Evolutionary conservation across 192 early-diverging fungal species (phyloP).

Genomic region (Backusella mclennaniae): DNA sequence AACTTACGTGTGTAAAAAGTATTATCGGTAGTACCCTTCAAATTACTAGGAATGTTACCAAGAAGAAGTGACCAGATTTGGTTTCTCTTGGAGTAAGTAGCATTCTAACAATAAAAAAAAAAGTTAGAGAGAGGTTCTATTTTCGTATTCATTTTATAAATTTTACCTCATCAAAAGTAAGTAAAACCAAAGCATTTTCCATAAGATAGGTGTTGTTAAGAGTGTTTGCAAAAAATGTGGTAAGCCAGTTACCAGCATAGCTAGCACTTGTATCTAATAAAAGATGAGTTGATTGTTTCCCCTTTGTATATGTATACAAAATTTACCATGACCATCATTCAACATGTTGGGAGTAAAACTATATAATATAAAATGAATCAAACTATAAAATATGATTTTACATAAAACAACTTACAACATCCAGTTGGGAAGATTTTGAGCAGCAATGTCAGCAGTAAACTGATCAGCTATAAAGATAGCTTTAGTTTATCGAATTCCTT

Average conservation of each 20-base stretch:
- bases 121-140: neutral
- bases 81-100: conserved; percentile 35
- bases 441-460: conserved; percentile 8
- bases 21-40: conserved; percentile 46
- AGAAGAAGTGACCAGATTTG: conserved; percentile 41
- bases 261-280: conserved; percentile 34
- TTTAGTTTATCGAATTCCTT: too few species aligned
- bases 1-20: conserved; percentile 52
- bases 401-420: conserved; percentile 23
- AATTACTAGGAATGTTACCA: conserved; percentile 33
- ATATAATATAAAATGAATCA: neutral
- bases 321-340: conserved; percentile 46
- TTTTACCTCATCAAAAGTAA: conserved; percentile 40
- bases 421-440: conserved; percentile 21
- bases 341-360: conserved; percentile 52
- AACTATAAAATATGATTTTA: neutral
- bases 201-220: conserved; percentile 47
- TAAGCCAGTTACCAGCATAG: conserved; percentile 51
- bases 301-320: neutral
- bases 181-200: conserved; percentile 38
- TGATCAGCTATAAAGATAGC: neutral
- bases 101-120: neutral
- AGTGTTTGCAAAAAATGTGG: conserved; percentile 49
- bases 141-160: neutral
- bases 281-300: neutral